Base-by-base conservation (phyloP, 164 flowering plant species). In the Nelumbo lutea region DNA sequence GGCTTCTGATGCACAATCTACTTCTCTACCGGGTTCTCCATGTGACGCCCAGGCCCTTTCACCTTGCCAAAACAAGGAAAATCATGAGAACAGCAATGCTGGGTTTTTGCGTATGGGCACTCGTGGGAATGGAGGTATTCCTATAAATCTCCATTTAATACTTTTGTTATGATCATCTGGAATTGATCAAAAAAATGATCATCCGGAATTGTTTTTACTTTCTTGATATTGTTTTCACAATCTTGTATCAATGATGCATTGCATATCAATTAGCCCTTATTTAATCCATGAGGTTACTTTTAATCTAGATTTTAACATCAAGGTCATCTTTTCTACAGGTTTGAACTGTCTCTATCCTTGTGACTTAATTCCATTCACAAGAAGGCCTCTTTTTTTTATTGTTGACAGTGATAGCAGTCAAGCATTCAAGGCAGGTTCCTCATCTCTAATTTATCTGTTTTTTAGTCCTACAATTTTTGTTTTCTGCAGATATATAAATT, bases 321-420 rank as follows among this genome's bases (percentile, higher is more conserved):
- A 39, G 10, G 3, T 42, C 14, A 65, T 53, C 53, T 58, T 65
- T 68, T 68, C 81, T 80, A 66, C 90, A 95, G 97, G 98, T 77
- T 65, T 72, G 61, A 85, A 87, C 65, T 84, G 82, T 80, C 78
- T 96, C 69, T 90, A 87, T 71, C 95, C 99, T 15, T 80, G 73
- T 72, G 99, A 96, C 77, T 73, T 96, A 62, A 70, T 90, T 71
- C 99, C 99, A 61, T 95, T 95, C 78, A 92, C 99, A 70, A 89
- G 99, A 81, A 85, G 83, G 76, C 97, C 99, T 53, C 86, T 92
- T 61, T 86, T 92, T 71, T 56, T 95, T 58, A 77, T 95, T 62
- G 78, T 95, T 79, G 97, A 95, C 75, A 87, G 97, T 73, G 96
- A 90, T n/a, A 71, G 73, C 75, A 90, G 97, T 73, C 81, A 83